Evolutionary conservation across 2,329 filamentous ascomycete genomes (phyloP), one percentile per base, ranked within the genome.

Genomic region (Chaetomiaceae sp.): DNA sequence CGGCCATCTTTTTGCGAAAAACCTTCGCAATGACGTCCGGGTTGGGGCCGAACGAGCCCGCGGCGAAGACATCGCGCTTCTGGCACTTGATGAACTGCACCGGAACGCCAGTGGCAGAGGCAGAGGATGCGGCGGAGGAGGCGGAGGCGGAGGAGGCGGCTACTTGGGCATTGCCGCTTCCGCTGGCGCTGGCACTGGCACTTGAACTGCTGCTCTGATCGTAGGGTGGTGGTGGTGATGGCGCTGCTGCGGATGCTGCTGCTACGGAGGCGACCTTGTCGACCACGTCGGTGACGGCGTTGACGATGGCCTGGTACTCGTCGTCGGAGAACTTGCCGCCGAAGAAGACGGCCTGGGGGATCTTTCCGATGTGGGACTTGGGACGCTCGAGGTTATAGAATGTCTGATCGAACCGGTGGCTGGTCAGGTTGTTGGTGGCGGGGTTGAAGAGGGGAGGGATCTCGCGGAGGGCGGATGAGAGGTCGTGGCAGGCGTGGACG

Each of bases 1-100:
- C 54, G 39, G 50, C 61, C 52, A 65, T 56, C 61, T 63, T 66
- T 60, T 63, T 63, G 17, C 61, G 50, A 53, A 61, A 65, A 34
- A 64, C 60, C 59, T 61, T 61, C 25, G 61, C 62, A 33, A 66
- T 65, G 25, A 58, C 57, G 39, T 63, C 62, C 34, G 64, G 60
- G 59, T 64, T 64, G n/a, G 63, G 27, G 9, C 63, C 62, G 46
- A 65, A 51, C n/a, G 55, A 58, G 29, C 64, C 64, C 8, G 59
- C 63, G 34, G 59, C 59, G 50, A 65, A 52, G 42, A 66, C 63
- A 56, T 66, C 64, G 31, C 59, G 40, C 57, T 62, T 64, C 17
- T 58, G 57, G n/a, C 62, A 59, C 50, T 60, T 60, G 49, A 65
- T 40, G 14, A 64, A 58, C 20, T 59, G 55, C 7, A 58, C 44